These are phyloP conservation scores for Canna indica DNA, from an alignment of 176 grass and related monocot genomes.

Conservation along the genomic window DNA sequence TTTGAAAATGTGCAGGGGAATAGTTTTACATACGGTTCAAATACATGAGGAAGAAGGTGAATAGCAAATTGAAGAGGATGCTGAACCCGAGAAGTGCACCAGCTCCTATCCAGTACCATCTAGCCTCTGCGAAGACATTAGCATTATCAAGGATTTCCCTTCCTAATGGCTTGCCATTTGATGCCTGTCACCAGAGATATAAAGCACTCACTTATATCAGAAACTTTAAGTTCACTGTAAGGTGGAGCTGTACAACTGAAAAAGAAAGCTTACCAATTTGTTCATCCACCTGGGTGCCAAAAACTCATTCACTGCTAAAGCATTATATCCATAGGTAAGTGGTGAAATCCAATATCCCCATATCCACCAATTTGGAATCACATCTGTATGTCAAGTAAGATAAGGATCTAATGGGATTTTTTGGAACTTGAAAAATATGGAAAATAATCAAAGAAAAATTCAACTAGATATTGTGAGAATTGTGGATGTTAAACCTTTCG, in stretches of 20 bases:
- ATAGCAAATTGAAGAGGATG: slow-evolving; percentile 95
- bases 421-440: not conserved
- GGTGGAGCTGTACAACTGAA: not conserved
- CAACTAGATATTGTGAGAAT: slow-evolving; percentile 8
- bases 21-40: slow-evolving; percentile 62
- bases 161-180: slow-evolving; percentile 36
- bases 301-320: slow-evolving; percentile 89
- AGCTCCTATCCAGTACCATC: slow-evolving; percentile 97
- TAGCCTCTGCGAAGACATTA: slow-evolving; percentile 56
- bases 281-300: slow-evolving; percentile 92
- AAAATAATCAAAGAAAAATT: not conserved
- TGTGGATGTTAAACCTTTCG: slow-evolving; percentile 54
- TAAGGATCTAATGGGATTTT: slow-evolving; percentile 20
- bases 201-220: not conserved
- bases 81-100: slow-evolving; percentile 69
- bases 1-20: not conserved
- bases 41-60: slow-evolving; percentile 74
- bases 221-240: not conserved
- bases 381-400: slow-evolving; percentile 32
- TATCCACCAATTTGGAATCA: slow-evolving; percentile 94
- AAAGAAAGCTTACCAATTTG: slow-evolving; percentile 10
- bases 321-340: slow-evolving; percentile 76
- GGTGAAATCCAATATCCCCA: slow-evolving; percentile 99
- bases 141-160: slow-evolving; percentile 50
- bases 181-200: not conserved